Conservation (phyloP, 2,329 filamentous ascomycete species). For the Claviceps capensis region DNA sequence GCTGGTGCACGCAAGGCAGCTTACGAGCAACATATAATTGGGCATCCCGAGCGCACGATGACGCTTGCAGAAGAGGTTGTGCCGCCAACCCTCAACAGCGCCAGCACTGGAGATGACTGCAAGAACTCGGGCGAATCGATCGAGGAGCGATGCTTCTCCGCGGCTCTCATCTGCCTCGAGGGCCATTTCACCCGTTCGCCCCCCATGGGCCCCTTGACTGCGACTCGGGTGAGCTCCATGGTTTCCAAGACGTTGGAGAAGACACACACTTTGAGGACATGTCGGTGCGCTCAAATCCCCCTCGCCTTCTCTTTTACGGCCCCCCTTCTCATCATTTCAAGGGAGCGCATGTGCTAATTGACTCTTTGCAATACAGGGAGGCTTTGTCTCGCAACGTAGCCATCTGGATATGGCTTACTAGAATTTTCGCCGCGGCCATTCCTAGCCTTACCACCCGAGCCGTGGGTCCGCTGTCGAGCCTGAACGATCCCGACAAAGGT, state of each 20-base stretch:
- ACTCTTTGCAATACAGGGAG: constrained; percentile 27
- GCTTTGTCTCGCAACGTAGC: constrained; percentile 47
- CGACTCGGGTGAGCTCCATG: constrained; percentile 40
- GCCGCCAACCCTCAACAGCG: constrained; percentile 7
- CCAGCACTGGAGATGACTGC: constrained; percentile 9
- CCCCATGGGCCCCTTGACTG: constrained; percentile 42
- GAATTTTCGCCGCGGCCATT: constrained; percentile 47
- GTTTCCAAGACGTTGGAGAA: constrained; percentile 48
- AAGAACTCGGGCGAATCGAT: constrained; percentile 30
- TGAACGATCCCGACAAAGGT: constrained; percentile 40
- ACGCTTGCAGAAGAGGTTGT: constrained; percentile 14
- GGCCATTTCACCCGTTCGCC: constrained; percentile 44
- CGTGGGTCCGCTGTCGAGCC: constrained; percentile 38
- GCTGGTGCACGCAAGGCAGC: neutral
- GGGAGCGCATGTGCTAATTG: constrained; percentile 6
- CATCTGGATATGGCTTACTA: constrained; percentile 51
- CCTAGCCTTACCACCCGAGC: constrained; percentile 46
- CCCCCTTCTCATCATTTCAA: neutral
- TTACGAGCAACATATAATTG: too few relatives aligned
- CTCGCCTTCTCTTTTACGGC: neutral
- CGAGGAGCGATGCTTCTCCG: constrained; percentile 49
- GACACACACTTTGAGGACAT: constrained; percentile 46
- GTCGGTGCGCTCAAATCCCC: constrained; percentile 29
- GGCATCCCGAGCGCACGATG: constrained; percentile 8
- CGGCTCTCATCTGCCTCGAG: constrained; percentile 47